Base-by-base conservation (phyloP, 2,329 filamentous ascomycete species). In the Epicoccum nigrum region DNA sequence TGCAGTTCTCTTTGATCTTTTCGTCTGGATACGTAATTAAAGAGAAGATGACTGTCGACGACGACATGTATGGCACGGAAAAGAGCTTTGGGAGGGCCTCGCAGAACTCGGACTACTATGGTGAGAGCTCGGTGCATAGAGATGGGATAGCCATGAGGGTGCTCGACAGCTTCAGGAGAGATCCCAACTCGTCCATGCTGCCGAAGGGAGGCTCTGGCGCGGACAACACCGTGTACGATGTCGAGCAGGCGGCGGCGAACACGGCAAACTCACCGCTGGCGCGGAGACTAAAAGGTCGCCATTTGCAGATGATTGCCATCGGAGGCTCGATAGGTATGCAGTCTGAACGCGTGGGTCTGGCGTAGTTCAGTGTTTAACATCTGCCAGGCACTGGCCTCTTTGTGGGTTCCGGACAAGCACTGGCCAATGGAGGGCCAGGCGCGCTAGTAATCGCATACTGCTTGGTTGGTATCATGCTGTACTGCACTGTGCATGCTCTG, bases 401-500 rank as follows among this genome's bases (percentile, higher is more conserved):
- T 70, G 90, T 97, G 31, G 88, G 90, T 17, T 93, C 90, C 0
- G 76, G 76, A 17, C 65, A 68, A 45, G 73, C 73, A 25, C 63
- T 76, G 42, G 67, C 67, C 51, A 64, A 65, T 15, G 73, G 73
- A 50, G 74, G 72, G n/a, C 71, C 72, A 21, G 72, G 67, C 17
- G 64, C 69, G 11, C 57, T 73, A 35, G 63, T 73, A 23, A 71
- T 73, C 30, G 58, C 64, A 25, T 73, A 72, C 60, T 72, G 65
- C 51, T 82, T 96, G 54, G 87, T 96, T 56, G 92, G 92, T 31
- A 75, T 84, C 65, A 96, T 97, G 91, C 76, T 97, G 58, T 97
- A 91, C 75, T 94, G 89, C 71, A 96, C 92, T 1, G 89, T 95
- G 25, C 92, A 97, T 68, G 91, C 92, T 0, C 80, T 97, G 20